Conservation (phyloP, 1,139 yeast species). For the Candida mesenterica region DNA sequence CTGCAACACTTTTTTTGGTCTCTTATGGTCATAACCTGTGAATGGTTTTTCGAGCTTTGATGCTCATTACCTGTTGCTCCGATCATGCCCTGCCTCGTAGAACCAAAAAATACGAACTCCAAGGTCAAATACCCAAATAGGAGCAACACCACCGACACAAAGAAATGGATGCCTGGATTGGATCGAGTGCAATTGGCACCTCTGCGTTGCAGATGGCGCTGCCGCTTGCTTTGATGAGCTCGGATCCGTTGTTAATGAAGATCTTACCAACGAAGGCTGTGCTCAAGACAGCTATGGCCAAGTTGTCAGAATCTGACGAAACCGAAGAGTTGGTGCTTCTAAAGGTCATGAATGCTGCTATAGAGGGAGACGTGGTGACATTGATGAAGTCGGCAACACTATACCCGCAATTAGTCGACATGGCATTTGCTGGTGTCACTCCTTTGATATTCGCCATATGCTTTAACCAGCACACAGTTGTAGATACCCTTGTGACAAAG, state of each 20-base stretch:
- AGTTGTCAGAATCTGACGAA: constrained; percentile 11
- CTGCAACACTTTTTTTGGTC: too few species aligned
- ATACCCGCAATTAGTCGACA: constrained; percentile 21
- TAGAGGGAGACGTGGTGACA: constrained; percentile 51
- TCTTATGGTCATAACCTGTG: too few species aligned
- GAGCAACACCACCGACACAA: too few species aligned
- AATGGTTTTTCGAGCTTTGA: too few species aligned
- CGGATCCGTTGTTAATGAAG: constrained; percentile 42
- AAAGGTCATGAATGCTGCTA: constrained; percentile 31
- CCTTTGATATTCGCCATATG: constrained; percentile 55
- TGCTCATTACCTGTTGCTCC: too few species aligned
- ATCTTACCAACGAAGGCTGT: constrained; percentile 44
- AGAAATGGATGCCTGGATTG: constrained; percentile 2
- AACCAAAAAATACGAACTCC: too few species aligned
- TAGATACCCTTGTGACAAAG: constrained; percentile 39
- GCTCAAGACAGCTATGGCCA: not conserved
- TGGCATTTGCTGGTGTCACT: constrained; percentile 34
- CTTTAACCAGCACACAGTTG: constrained; percentile 43
- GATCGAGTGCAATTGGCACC: constrained; percentile 13
- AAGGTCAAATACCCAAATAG: too few species aligned
- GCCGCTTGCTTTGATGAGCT: constrained; percentile 18
- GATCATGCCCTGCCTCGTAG: too few species aligned
- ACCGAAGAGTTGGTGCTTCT: constrained; percentile 17
- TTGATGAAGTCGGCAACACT: constrained; percentile 36
- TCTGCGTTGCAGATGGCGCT: constrained; percentile 9